phyloP scores from a whole-genome alignment of 169 alveolate species.

The Eimeria necatrix region DNA sequence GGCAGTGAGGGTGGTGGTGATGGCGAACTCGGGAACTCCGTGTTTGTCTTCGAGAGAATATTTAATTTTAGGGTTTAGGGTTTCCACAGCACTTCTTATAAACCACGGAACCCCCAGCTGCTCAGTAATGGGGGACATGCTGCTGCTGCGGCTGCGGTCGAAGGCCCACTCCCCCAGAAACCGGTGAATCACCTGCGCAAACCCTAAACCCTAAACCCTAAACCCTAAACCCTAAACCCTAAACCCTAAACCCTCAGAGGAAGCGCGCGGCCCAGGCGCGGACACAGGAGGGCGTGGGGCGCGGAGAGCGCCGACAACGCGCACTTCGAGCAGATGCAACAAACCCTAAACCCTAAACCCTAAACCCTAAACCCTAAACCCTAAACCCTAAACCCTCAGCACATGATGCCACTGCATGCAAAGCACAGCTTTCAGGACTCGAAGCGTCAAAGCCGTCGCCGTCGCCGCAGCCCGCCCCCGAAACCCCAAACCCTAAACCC shows the following conservation, averaged over 20 bases:
- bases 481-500: background rate
- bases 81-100: constrained; percentile 66
- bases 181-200: constrained; percentile 33
- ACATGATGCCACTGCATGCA: too few species aligned
- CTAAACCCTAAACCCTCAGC: too few species aligned
- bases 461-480: background rate
- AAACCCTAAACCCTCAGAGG: too few species aligned
- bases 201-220: background rate
- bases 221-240: background rate
- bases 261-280: too few species aligned
- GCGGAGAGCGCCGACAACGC: too few species aligned
- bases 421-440: too few species aligned
- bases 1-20: constrained; percentile 61
- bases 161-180: constrained; percentile 73
- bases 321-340: too few species aligned
- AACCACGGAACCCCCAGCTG: constrained; percentile 74
- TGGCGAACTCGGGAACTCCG: background rate
- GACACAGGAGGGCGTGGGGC: too few species aligned
- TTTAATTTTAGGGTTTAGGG: constrained; percentile 13
- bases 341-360: too few species aligned
- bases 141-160: constrained; percentile 36
- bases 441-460: too few species aligned
- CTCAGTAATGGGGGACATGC: constrained; percentile 56
- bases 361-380: too few species aligned
- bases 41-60: constrained; percentile 4